A percentile compares a stretch with the other conserved stretches of the same genome.
Evolutionary conservation across 2,329 filamentous ascomycete genomes (phyloP).

Genomic region (Xylaria sp.): DNA sequence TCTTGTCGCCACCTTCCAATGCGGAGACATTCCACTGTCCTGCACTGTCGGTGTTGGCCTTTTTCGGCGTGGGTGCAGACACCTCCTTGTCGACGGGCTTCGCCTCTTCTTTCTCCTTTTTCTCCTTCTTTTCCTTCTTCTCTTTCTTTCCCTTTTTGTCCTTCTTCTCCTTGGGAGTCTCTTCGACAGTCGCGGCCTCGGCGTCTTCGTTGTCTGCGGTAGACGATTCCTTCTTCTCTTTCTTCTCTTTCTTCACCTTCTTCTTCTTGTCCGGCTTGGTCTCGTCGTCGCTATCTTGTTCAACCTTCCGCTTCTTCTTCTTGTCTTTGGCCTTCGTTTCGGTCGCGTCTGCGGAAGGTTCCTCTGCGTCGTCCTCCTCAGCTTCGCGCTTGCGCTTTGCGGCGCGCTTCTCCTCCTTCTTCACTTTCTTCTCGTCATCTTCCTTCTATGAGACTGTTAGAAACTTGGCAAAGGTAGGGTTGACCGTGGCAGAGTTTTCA

Average conservation of each 20-base stretch:
- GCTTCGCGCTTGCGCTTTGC: conserved; percentile 19
- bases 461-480: neutral
- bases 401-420: conserved; percentile 28
- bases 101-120: conserved; percentile 25
- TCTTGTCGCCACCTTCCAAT: conserved; percentile 45
- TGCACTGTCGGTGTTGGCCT: conserved; percentile 23
- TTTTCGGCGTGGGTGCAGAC: conserved; percentile 20
- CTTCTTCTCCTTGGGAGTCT: conserved; percentile 13
- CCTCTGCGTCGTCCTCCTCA: conserved; percentile 19
- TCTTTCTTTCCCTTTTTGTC: conserved; percentile 27
- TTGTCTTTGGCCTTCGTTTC: conserved; percentile 19
- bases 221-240: conserved; percentile 2
- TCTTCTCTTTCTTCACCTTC: conserved; percentile 13
- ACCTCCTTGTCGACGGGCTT: conserved; percentile 21
- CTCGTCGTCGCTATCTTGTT: conserved; percentile 19
- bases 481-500: conserved; percentile 13
- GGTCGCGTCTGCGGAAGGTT: conserved; percentile 9
- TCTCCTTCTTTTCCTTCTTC: conserved; percentile 24
- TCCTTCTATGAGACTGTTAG: conserved; percentile 23
- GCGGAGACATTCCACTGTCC: conserved; percentile 50
- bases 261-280: conserved; percentile 16
- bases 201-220: conserved; percentile 2
- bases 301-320: conserved; percentile 30
- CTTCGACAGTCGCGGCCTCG: conserved; percentile 1
- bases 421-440: conserved; percentile 23